Conservation (phyloP, 2,329 filamentous ascomycete species). For the Epichloe sylvatica region DNA sequence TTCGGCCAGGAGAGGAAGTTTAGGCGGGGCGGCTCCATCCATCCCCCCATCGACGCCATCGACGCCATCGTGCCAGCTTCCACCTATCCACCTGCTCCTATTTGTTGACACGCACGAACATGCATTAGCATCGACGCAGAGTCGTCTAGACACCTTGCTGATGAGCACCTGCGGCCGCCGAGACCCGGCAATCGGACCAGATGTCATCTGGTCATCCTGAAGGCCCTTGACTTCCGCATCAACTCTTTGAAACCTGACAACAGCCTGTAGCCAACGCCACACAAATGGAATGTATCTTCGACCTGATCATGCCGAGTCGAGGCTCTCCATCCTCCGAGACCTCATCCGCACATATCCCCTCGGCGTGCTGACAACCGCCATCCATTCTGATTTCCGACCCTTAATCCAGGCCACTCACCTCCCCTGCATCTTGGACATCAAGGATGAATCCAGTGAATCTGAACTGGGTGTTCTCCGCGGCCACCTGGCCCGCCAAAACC, state of each 20-base stretch:
- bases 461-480: slow-evolving; percentile 37
- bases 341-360: slow-evolving; percentile 47
- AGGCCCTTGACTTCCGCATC: neutral
- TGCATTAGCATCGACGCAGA: too few relatives aligned
- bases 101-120: too few relatives aligned
- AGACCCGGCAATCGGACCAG: neutral
- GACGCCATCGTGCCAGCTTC: too few relatives aligned
- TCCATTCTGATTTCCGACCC: slow-evolving; percentile 33
- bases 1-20: slow-evolving; percentile 3
- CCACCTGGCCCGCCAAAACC: slow-evolving; percentile 49
- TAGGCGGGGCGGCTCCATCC: slow-evolving; percentile 3
- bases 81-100: too few relatives aligned
- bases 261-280: too few relatives aligned
- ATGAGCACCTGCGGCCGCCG: neutral
- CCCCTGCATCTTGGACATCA: slow-evolving; percentile 39
- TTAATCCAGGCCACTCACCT: slow-evolving; percentile 47
- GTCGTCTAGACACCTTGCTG: too few relatives aligned
- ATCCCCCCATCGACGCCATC: too few relatives aligned
- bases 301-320: slow-evolving; percentile 35
- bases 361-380: slow-evolving; percentile 48
- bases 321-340: slow-evolving; percentile 33
- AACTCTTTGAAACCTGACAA: neutral
- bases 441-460: slow-evolving; percentile 25
- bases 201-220: neutral
- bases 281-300: slow-evolving; percentile 41